Evolutionary conservation across 2,329 filamentous ascomycete genomes (phyloP).

Genomic region (Colletotrichum cordylinicola): DNA sequence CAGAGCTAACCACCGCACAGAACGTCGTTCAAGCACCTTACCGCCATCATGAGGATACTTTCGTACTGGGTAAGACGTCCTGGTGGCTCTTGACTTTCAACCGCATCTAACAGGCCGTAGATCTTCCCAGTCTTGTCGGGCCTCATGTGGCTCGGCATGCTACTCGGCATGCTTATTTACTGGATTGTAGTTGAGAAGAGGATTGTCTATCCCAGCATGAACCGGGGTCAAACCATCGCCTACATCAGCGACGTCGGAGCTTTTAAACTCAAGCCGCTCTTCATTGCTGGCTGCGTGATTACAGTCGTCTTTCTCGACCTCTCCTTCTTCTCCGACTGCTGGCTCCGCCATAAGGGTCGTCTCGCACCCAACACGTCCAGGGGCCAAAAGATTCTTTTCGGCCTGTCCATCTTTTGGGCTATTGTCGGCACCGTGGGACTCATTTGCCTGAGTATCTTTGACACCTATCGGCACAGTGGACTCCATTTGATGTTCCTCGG

Average conservation of each 20-base stretch:
- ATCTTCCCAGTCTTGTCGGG: slow-evolving; percentile 74
- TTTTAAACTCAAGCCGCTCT: slow-evolving; percentile 72
- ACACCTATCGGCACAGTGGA: slow-evolving; percentile 71
- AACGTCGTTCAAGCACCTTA: not conserved
- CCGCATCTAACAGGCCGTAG: slow-evolving; percentile 35
- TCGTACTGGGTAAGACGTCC: slow-evolving; percentile 40
- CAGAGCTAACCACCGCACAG: not conserved
- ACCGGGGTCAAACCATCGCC: slow-evolving; percentile 62
- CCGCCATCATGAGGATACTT: slow-evolving; percentile 23
- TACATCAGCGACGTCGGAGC: slow-evolving; percentile 76
- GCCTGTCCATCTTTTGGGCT: slow-evolving; percentile 70
- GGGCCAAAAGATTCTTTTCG: slow-evolving; percentile 67
- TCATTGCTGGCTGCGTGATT: slow-evolving; percentile 73
- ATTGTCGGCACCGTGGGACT: slow-evolving; percentile 79
- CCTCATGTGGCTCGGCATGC: slow-evolving; percentile 68
- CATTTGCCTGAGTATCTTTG: slow-evolving; percentile 84
- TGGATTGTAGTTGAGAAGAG: slow-evolving; percentile 66
- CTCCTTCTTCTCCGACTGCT: slow-evolving; percentile 82
- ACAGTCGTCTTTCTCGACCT: slow-evolving; percentile 83
- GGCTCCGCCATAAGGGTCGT: slow-evolving; percentile 81
- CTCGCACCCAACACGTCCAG: slow-evolving; percentile 74
- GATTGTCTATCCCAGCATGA: slow-evolving; percentile 68
- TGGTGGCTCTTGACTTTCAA: not conserved
- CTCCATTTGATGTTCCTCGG: slow-evolving; percentile 80
- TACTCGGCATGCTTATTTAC: slow-evolving; percentile 73